phyloP scores from a whole-genome alignment of 345 rosid genomes.

The Salix viminalis region DNA sequence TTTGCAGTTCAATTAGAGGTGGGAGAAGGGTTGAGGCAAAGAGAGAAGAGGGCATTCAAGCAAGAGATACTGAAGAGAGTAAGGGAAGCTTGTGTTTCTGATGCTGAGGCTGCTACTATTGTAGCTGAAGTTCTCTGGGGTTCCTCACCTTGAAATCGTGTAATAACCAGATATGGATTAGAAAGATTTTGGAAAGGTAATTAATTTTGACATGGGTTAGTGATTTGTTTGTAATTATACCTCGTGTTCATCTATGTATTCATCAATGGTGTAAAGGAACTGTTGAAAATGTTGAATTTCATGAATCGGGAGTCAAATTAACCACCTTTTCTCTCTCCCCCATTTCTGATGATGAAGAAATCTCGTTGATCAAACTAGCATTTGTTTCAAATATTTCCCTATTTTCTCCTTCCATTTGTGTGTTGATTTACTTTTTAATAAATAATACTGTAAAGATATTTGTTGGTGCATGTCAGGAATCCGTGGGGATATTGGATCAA shows the following conservation, averaged over 20 bases:
- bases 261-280: slow-evolving; percentile 1
- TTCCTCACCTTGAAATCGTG: slow-evolving; percentile 46
- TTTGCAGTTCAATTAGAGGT: slow-evolving; percentile 72
- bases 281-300: slow-evolving; percentile 1
- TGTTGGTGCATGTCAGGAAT: background rate
- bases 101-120: slow-evolving; percentile 65
- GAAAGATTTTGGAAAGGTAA: background rate
- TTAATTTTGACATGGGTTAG: background rate
- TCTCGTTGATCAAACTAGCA: background rate
- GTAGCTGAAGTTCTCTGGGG: slow-evolving; percentile 78
- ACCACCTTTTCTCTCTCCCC: too few relatives aligned
- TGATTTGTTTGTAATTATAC: background rate
- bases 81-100: slow-evolving; percentile 41
- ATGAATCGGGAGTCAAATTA: background rate
- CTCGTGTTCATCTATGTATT: background rate
- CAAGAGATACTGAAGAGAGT: slow-evolving; percentile 42
- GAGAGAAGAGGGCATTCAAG: slow-evolving; percentile 64
- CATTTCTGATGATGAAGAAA: background rate
- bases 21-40: slow-evolving; percentile 66
- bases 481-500: background rate
- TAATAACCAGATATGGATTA: background rate
- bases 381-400: background rate
- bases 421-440: background rate
- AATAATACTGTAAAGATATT: background rate
- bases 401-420: too few relatives aligned